phyloP scores from a whole-genome alignment of 2,329 filamentous ascomycete genomes.

The Pseudovirgaria hyperparasitica region DNA sequence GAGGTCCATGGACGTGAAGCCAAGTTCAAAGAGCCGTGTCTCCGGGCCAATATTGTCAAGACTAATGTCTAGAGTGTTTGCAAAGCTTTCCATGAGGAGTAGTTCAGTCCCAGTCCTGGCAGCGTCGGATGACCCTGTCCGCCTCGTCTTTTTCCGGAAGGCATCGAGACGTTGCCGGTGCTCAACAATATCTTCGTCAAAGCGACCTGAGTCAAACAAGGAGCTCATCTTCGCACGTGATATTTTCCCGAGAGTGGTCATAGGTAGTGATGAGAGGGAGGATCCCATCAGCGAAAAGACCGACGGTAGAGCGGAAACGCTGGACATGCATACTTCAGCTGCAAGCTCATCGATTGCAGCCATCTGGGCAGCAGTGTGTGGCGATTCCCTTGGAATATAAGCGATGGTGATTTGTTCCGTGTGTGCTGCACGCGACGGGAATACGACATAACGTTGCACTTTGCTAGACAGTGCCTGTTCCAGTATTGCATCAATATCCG shows the following conservation, averaged over 20 bases:
- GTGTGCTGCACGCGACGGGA: neutral
- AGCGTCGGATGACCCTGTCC: too few species aligned
- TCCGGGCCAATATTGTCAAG: slow-evolving; percentile 2
- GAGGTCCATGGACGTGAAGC: slow-evolving; percentile 28
- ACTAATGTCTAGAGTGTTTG: neutral
- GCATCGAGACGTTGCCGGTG: too few species aligned
- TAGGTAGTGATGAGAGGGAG: slow-evolving; percentile 14
- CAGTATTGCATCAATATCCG: slow-evolving; percentile 12
- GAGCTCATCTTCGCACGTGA: slow-evolving; percentile 23
- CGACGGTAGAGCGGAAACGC: slow-evolving; percentile 11
- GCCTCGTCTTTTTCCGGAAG: too few species aligned
- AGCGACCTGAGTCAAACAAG: slow-evolving; percentile 16
- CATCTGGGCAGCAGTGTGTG: neutral
- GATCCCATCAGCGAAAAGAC: slow-evolving; percentile 14
- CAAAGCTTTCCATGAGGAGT: too few species aligned
- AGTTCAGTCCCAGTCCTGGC: too few species aligned
- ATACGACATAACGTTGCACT: slow-evolving; percentile 9
- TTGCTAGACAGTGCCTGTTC: slow-evolving; percentile 24
- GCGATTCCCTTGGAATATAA: slow-evolving; percentile 1
- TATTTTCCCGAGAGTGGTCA: slow-evolving; percentile 30
- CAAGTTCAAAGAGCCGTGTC: slow-evolving; percentile 18
- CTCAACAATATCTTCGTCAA: slow-evolving; percentile 8
- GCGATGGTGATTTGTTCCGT: slow-evolving; percentile 4
- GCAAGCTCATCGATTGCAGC: neutral
- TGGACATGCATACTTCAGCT: slow-evolving; percentile 6